A percentile compares a stretch with the other conserved stretches of the same genome.
These are phyloP conservation scores for Blastobotrys proliferans DNA, from an alignment of 1,139 yeast species.

Conservation along the genomic window DNA sequence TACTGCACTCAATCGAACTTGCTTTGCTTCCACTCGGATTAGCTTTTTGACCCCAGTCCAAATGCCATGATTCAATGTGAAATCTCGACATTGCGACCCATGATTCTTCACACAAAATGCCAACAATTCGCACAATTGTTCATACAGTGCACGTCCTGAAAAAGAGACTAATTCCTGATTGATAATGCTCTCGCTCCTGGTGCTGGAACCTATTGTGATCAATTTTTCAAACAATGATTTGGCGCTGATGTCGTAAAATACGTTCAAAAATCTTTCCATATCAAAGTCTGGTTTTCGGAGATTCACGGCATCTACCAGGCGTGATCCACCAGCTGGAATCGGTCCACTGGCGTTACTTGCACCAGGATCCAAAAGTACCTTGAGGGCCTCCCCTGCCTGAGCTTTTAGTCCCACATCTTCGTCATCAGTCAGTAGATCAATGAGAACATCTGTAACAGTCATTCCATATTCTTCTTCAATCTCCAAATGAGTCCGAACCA, in stretches of 20 bases:
- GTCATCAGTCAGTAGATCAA: constrained; percentile 60
- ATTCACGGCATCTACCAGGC: background rate
- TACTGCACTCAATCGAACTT: constrained; percentile 57
- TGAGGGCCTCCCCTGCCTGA: constrained; percentile 81
- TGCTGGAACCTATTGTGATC: background rate
- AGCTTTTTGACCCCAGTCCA: constrained; percentile 51
- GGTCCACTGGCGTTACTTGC: constrained; percentile 3
- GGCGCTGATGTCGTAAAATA: constrained; percentile 5
- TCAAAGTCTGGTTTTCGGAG: background rate
- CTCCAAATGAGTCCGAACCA: constrained; percentile 3
- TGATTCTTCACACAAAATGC: constrained; percentile 65
- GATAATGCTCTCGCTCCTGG: background rate
- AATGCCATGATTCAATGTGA: constrained; percentile 54
- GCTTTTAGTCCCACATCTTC: constrained; percentile 68
- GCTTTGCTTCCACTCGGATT: constrained; percentile 36
- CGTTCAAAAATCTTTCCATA: constrained; percentile 4
- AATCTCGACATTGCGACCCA: constrained; percentile 50
- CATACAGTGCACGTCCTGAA: constrained; percentile 45
- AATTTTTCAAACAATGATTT: constrained; percentile 2
- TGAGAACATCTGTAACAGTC: constrained; percentile 49
- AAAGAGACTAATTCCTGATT: too few relatives aligned
- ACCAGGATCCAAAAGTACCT: constrained; percentile 41
- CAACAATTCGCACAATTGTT: constrained; percentile 65
- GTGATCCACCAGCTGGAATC: background rate
- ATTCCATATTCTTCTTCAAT: constrained; percentile 2